phyloP scores from a whole-genome alignment of 352 stramenopile genomes.

The Phytopythium sindhum region DNA sequence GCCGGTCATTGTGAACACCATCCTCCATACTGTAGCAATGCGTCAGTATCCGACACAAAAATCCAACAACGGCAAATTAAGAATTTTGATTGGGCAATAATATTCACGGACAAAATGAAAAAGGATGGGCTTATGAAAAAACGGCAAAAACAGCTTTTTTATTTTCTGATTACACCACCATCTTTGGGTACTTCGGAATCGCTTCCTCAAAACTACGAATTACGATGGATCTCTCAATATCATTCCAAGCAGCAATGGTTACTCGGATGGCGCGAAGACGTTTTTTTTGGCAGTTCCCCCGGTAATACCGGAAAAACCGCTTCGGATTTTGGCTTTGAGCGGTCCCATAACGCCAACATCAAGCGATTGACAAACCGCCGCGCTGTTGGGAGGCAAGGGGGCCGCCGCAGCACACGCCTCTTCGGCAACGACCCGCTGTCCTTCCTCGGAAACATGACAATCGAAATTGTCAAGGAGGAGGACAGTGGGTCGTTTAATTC shows the following conservation, averaged over 20 bases:
- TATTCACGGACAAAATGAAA: too few relatives aligned
- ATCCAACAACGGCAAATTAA: too few relatives aligned
- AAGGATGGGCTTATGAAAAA: too few relatives aligned
- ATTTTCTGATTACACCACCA: neutral
- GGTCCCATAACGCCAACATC: too few relatives aligned
- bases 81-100: too few relatives aligned
- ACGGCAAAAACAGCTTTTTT: too few relatives aligned
- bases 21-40: too few relatives aligned
- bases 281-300: neutral
- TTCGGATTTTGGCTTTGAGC: too few relatives aligned
- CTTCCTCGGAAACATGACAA: slow-evolving; percentile 16
- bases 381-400: neutral
- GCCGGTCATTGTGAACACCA: too few relatives aligned
- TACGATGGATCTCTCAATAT: neutral
- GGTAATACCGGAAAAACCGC: too few relatives aligned
- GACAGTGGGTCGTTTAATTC: slow-evolving; percentile 10
- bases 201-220: slow-evolving; percentile 1
- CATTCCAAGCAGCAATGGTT: neutral
- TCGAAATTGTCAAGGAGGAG: slow-evolving; percentile 22
- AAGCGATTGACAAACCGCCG: neutral
- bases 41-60: too few relatives aligned
- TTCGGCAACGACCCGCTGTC: slow-evolving; percentile 4
- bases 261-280: neutral
- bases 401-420: slow-evolving; percentile 6
- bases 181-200: neutral